A percentile compares a stretch with the other conserved stretches of the same genome.
Evolutionary conservation across 768 basidiomycete species (phyloP).

Genomic region (Hemileccinum rubropunctum): DNA sequence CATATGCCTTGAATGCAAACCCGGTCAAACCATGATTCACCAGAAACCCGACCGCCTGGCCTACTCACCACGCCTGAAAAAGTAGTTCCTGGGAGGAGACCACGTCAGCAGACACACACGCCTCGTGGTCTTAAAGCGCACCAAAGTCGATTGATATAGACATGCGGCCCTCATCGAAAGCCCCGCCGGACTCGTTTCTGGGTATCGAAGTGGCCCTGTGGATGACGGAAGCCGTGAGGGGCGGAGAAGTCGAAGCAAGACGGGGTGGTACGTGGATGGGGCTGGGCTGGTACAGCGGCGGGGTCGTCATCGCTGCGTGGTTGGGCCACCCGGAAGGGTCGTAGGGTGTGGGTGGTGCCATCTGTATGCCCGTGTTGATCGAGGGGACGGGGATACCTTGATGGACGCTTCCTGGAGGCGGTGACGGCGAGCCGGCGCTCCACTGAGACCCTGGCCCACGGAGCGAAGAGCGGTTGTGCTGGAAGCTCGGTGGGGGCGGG

Average conservation of each 20-base stretch:
- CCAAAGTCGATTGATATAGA: constrained; percentile 84
- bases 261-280: constrained; percentile 24
- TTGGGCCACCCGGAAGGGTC: neutral
- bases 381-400: neutral
- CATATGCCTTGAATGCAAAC: constrained; percentile 59
- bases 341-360: neutral
- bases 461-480: constrained; percentile 20
- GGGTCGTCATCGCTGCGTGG: neutral
- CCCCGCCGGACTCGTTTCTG: constrained; percentile 19
- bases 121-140: constrained; percentile 30
- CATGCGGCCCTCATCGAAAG: constrained; percentile 69
- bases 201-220: constrained; percentile 3
- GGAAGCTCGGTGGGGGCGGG: constrained; percentile 43
- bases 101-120: neutral
- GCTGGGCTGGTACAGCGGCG: constrained; percentile 28
- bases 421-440: constrained; percentile 36
- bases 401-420: constrained; percentile 20
- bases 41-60: neutral
- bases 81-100: constrained; percentile 61
- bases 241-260: constrained; percentile 23
- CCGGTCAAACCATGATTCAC: constrained; percentile 5
- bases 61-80: constrained; percentile 80
- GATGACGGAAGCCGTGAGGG: constrained; percentile 6
- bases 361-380: neutral
- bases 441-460: constrained; percentile 24